phyloP scores from a whole-genome alignment of 2,329 filamentous ascomycete species.

The Verticillium tricorpus region DNA sequence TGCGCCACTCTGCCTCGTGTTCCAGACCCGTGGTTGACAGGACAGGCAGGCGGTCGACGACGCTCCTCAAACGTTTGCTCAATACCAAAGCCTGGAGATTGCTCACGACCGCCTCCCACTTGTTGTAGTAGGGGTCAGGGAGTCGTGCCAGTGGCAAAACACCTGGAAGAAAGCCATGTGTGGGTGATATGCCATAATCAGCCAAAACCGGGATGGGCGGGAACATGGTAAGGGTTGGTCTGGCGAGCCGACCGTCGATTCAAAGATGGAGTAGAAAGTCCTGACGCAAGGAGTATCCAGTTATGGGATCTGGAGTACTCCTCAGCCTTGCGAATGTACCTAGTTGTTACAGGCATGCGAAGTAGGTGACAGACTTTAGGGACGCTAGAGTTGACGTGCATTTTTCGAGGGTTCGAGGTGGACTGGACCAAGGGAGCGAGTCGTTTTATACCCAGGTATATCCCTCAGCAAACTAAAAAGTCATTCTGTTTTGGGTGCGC shows the following conservation, averaged over 20 bases:
- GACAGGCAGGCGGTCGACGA: constrained; percentile 76
- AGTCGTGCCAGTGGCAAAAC: constrained; percentile 75
- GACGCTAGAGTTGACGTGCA: background rate
- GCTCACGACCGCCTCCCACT: constrained; percentile 83
- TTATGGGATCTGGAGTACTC: constrained; percentile 51
- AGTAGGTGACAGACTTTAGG: background rate
- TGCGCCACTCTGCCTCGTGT: constrained; percentile 84
- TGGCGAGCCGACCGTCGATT: background rate
- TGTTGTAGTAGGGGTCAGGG: constrained; percentile 86
- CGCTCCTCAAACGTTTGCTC: constrained; percentile 73
- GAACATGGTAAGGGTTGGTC: constrained; percentile 37
- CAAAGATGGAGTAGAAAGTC: constrained; percentile 18
- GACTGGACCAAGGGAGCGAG: background rate
- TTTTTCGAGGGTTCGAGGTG: background rate
- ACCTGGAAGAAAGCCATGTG: constrained; percentile 83
- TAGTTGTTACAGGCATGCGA: constrained; percentile 8
- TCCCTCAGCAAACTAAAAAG: background rate
- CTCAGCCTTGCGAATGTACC: constrained; percentile 51
- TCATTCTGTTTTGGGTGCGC: background rate
- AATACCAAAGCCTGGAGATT: constrained; percentile 86
- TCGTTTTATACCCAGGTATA: background rate
- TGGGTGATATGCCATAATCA: constrained; percentile 75
- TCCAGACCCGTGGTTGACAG: constrained; percentile 78
- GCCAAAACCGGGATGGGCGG: constrained; percentile 58
- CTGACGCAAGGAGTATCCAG: constrained; percentile 64